A percentile compares a stretch with the other conserved stretches of the same genome.
phyloP scores from a whole-genome alignment of 192 early-diverging fungal species.

The Spinellus fusiger region DNA sequence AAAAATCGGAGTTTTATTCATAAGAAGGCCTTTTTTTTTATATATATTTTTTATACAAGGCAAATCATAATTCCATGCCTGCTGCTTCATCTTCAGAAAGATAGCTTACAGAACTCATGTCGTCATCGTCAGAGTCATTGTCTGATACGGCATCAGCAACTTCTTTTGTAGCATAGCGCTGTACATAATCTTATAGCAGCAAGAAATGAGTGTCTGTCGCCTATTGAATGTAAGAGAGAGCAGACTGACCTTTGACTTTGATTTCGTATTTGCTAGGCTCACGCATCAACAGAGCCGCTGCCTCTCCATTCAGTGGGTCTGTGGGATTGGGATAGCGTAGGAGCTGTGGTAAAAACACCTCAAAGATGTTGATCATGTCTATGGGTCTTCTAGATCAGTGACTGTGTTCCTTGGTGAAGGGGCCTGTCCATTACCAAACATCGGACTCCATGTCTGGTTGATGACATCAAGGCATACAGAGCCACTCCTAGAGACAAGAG shows the following conservation, averaged over 20 bases:
- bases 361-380: constrained; percentile 99
- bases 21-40: not conserved
- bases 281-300: constrained; percentile 94
- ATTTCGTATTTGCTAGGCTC: constrained; percentile 84
- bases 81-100: constrained; percentile 77
- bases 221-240: not conserved
- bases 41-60: not conserved
- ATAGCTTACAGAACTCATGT: constrained; percentile 79
- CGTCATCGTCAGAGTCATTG: constrained; percentile 58
- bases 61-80: constrained; percentile 71
- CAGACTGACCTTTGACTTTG: constrained; percentile 79
- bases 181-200: constrained; percentile 69
- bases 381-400: not conserved
- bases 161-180: constrained; percentile 77
- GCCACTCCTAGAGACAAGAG: constrained; percentile 65
- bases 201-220: not conserved
- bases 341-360: constrained; percentile 96
- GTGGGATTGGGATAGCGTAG: constrained; percentile 99
- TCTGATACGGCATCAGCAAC: constrained; percentile 74
- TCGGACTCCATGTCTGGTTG: constrained; percentile 99
- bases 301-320: constrained; percentile 98
- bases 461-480: constrained; percentile 99
- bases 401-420: not conserved
- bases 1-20: constrained; percentile 3
- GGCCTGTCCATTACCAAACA: constrained; percentile 73